These are phyloP conservation scores for Balakata baccata DNA, from an alignment of 345 rosid species.

Conservation along the genomic window DNA sequence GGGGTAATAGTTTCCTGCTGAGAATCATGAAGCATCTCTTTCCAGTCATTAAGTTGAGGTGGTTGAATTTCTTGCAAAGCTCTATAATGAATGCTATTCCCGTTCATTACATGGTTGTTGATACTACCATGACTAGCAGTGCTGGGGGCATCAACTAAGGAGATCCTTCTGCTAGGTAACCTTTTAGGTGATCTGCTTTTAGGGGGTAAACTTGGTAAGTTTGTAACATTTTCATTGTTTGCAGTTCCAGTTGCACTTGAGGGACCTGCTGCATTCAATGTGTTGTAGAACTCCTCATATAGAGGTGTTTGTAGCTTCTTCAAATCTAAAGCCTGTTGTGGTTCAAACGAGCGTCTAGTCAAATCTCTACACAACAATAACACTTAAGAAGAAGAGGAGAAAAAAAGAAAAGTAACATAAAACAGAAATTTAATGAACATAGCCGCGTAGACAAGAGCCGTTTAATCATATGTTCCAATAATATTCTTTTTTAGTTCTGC, in stretches of 20 bases:
- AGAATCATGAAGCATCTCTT: constrained; percentile 23
- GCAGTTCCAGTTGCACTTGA: constrained; percentile 7
- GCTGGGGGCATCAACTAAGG: constrained; percentile 28
- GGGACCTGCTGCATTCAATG: constrained; percentile 17
- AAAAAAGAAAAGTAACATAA: not conserved
- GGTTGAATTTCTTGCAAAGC: constrained; percentile 58
- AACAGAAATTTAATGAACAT: not conserved
- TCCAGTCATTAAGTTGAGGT: constrained; percentile 43
- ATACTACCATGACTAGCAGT: constrained; percentile 18
- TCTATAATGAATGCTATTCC: constrained; percentile 30
- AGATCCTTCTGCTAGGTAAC: constrained; percentile 73
- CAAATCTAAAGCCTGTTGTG: constrained; percentile 41
- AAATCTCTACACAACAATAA: not conserved
- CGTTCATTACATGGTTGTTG: constrained; percentile 36
- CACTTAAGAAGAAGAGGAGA: not conserved
- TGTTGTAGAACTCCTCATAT: constrained; percentile 27
- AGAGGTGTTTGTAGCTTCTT: constrained; percentile 37
- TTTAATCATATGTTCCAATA: not conserved
- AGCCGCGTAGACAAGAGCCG: not conserved
- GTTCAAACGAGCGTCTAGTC: not conserved
- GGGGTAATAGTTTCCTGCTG: constrained; percentile 19
- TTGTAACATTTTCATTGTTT: constrained; percentile 17
- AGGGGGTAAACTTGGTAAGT: constrained; percentile 21
- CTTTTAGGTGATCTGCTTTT: constrained; percentile 75
- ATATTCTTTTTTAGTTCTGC: no score